These are phyloP conservation scores for Verruconis gallopava DNA, from an alignment of 2,329 filamentous ascomycete genomes.

Conservation along the genomic window DNA sequence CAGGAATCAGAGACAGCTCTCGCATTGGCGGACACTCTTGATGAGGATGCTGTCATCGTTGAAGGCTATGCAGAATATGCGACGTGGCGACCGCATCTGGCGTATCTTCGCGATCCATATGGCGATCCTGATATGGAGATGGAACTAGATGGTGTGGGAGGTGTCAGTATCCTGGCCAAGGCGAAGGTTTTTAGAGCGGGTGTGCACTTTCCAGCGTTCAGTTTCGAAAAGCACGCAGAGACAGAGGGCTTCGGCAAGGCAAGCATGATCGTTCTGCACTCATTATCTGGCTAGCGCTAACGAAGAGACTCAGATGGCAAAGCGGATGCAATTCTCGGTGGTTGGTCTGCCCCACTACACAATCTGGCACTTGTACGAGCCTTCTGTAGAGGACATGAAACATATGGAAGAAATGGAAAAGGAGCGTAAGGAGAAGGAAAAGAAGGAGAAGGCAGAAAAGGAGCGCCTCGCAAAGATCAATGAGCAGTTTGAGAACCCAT, in stretches of 20 bases:
- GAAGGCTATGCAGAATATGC: conserved; percentile 98
- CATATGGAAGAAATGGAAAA: conserved; percentile 99
- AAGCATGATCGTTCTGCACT: conserved; percentile 16
- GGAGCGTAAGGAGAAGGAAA: conserved; percentile 66
- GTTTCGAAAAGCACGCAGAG: conserved; percentile 96
- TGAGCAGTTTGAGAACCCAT: conserved; percentile 64
- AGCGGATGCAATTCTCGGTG: conserved; percentile 89
- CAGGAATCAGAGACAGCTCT: conserved; percentile 97
- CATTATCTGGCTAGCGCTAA: not conserved
- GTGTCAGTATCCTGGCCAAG: conserved; percentile 94
- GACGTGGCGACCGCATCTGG: conserved; percentile 93
- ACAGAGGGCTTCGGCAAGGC: conserved; percentile 99
- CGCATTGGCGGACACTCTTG: conserved; percentile 81
- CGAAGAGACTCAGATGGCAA: conserved; percentile 61
- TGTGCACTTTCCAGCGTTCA: conserved; percentile 95
- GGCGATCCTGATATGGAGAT: conserved; percentile 99
- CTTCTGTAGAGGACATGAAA: conserved; percentile 90
- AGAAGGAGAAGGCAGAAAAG: conserved; percentile 61
- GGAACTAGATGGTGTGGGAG: conserved; percentile 96
- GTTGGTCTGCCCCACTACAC: conserved; percentile 94
- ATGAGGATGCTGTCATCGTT: conserved; percentile 97
- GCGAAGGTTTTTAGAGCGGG: conserved; percentile 89
- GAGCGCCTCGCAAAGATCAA: conserved; percentile 67
- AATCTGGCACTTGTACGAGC: conserved; percentile 99
- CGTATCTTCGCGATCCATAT: conserved; percentile 91